Percentiles rank a stretch among this genome's conserved stretches.
phyloP scores from a whole-genome alignment of 805 yeast genomes.

The Cyberlindnera sargentensis region DNA sequence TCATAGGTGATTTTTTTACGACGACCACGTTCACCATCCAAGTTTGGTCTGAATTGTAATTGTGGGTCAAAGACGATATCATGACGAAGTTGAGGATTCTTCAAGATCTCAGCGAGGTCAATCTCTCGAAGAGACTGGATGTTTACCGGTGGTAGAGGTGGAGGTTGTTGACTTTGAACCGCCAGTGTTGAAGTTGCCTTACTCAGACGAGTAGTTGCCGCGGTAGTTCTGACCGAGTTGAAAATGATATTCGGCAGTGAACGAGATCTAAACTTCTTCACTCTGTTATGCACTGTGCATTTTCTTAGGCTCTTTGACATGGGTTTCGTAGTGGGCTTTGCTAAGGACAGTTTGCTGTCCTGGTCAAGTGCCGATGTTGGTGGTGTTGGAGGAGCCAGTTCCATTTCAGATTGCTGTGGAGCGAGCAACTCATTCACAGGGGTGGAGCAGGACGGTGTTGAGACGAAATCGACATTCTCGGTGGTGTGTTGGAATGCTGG shows the following conservation, averaged over 20 bases:
- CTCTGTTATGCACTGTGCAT: slow-evolving; percentile 3
- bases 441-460: slow-evolving; percentile 11
- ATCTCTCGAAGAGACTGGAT: slow-evolving; percentile 76
- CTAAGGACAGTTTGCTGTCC: no score
- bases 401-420: not conserved
- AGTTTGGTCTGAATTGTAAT: slow-evolving; percentile 82
- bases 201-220: not conserved
- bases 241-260: slow-evolving; percentile 22
- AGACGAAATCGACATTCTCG: not conserved
- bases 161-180: slow-evolving; percentile 17
- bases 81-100: slow-evolving; percentile 88
- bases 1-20: slow-evolving; percentile 71
- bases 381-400: not conserved
- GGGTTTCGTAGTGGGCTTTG: no score
- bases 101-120: slow-evolving; percentile 80
- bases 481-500: slow-evolving; percentile 1
- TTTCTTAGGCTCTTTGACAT: not conserved
- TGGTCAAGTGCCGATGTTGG: not conserved
- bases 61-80: slow-evolving; percentile 91
- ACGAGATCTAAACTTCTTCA: slow-evolving; percentile 23
- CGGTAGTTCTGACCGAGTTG: slow-evolving; percentile 5
- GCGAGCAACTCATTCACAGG: not conserved
- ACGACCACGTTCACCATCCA: slow-evolving; percentile 86
- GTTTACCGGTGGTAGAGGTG: slow-evolving; percentile 76
- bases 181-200: not conserved